These are phyloP conservation scores for Annona squamosa DNA, from an alignment of 164 flowering plant genomes.

Conservation along the genomic window DNA sequence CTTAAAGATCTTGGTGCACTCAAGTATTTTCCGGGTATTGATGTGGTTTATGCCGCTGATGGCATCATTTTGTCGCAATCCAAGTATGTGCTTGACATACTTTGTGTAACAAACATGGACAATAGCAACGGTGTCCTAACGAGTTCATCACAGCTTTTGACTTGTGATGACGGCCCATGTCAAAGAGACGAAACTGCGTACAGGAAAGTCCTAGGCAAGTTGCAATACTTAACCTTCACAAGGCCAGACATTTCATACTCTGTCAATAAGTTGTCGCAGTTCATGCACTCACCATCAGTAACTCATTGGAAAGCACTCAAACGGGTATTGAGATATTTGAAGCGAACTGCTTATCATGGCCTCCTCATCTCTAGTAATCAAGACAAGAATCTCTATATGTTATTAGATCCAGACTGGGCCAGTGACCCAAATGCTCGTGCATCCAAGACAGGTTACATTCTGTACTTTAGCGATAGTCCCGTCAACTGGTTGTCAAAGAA, in stretches of 20 bases:
- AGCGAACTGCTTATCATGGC: neutral
- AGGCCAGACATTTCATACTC: neutral
- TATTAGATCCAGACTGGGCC: constrained; percentile 1
- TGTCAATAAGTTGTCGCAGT: neutral
- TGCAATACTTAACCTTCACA: constrained; percentile 1
- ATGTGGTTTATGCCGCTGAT: neutral
- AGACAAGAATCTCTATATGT: neutral
- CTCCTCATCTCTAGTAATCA: neutral
- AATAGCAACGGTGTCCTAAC: neutral
- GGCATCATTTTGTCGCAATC: neutral
- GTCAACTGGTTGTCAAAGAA: constrained; percentile 1
- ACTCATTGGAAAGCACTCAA: neutral
- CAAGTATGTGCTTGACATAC: neutral
- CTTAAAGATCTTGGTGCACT: neutral
- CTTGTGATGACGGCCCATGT: neutral
- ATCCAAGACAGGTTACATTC: neutral
- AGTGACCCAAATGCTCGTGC: neutral
- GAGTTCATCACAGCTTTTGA: neutral
- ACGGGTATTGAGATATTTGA: neutral
- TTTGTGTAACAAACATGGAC: neutral
- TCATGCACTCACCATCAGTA: neutral
- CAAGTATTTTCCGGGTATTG: constrained; percentile 4
- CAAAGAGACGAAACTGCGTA: neutral
- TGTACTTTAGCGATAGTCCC: neutral
- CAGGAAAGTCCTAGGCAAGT: too few relatives aligned